A percentile compares a stretch with the other conserved stretches of the same genome.
These are phyloP conservation scores for Stephania japonica DNA, from an alignment of 164 flowering plant genomes.

Conservation along the genomic window DNA sequence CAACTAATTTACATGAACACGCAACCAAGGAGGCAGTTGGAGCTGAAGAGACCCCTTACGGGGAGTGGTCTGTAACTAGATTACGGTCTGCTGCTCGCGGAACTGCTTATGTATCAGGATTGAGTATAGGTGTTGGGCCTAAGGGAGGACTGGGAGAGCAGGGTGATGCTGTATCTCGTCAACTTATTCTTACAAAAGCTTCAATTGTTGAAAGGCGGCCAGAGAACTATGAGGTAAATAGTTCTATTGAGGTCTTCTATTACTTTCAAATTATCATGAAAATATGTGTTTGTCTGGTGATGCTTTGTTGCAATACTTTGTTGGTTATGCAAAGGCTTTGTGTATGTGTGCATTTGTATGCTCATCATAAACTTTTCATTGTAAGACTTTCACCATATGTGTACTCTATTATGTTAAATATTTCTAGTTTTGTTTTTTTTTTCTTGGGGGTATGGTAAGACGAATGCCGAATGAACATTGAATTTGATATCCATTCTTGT, in stretches of 20 bases:
- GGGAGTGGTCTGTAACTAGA: conserved; percentile 94
- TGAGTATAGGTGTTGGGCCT: conserved; percentile 77
- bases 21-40: conserved; percentile 95
- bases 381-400: background rate
- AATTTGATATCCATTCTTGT: background rate
- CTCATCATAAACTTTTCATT: background rate
- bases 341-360: too few relatives aligned
- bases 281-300: background rate
- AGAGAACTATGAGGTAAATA: conserved; percentile 83
- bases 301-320: background rate
- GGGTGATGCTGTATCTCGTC: conserved; percentile 91
- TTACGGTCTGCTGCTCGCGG: conserved; percentile 96
- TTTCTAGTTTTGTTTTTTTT: background rate
- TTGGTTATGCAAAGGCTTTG: background rate
- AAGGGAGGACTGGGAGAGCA: conserved; percentile 95
- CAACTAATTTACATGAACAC: conserved; percentile 9
- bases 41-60: conserved; percentile 87
- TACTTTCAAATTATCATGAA: background rate
- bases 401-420: background rate
- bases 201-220: conserved; percentile 96
- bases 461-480: too few relatives aligned
- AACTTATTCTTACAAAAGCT: conserved; percentile 80
- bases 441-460: background rate
- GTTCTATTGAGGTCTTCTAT: conserved; percentile 12
- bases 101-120: conserved; percentile 61